These are phyloP conservation scores for Pogostemon cablin DNA, from an alignment of 257 asterid species.

Conservation along the genomic window DNA sequence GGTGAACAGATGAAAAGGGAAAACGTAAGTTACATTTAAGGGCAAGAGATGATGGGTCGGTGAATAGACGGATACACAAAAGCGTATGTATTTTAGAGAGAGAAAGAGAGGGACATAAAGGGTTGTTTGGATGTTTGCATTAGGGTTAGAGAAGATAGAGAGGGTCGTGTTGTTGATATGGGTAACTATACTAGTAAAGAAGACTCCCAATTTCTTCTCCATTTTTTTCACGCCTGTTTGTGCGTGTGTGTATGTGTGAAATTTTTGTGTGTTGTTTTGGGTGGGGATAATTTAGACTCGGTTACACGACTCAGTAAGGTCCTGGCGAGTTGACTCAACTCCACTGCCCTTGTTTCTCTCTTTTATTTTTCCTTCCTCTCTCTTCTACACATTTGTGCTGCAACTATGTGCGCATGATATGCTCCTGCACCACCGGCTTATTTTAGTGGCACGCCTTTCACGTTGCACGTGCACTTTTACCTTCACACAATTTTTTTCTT, in stretches of 20 bases:
- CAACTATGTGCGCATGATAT: slow-evolving; percentile 55
- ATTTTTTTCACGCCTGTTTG: slow-evolving; percentile 59
- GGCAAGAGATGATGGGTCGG: slow-evolving; percentile 39
- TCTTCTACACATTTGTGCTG: slow-evolving; percentile 51
- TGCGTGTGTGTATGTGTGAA: slow-evolving; percentile 38
- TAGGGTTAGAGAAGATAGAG: slow-evolving; percentile 53
- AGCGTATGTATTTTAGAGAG: slow-evolving; percentile 33
- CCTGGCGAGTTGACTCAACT: slow-evolving; percentile 56
- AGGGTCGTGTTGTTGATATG: slow-evolving; percentile 38
- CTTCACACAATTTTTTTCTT: not conserved
- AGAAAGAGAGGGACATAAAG: slow-evolving; percentile 25
- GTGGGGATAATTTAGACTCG: slow-evolving; percentile 21
- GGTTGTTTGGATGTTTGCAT: slow-evolving; percentile 41
- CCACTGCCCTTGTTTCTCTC: slow-evolving; percentile 27
- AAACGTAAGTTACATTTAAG: slow-evolving; percentile 29
- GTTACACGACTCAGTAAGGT: slow-evolving; percentile 44
- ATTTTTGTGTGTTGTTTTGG: slow-evolving; percentile 36
- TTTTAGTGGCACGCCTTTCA: slow-evolving; percentile 26
- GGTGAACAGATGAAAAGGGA: slow-evolving; percentile 12
- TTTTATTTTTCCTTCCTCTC: slow-evolving; percentile 35
- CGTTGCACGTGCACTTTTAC: slow-evolving; percentile 32
- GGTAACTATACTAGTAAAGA: slow-evolving; percentile 52
- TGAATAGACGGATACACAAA: slow-evolving; percentile 30
- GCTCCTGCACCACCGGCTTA: slow-evolving; percentile 32
- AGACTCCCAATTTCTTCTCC: slow-evolving; percentile 79